phyloP scores from a whole-genome alignment of 2,329 filamentous ascomycete genomes.

The Fusarium marasasianum region DNA sequence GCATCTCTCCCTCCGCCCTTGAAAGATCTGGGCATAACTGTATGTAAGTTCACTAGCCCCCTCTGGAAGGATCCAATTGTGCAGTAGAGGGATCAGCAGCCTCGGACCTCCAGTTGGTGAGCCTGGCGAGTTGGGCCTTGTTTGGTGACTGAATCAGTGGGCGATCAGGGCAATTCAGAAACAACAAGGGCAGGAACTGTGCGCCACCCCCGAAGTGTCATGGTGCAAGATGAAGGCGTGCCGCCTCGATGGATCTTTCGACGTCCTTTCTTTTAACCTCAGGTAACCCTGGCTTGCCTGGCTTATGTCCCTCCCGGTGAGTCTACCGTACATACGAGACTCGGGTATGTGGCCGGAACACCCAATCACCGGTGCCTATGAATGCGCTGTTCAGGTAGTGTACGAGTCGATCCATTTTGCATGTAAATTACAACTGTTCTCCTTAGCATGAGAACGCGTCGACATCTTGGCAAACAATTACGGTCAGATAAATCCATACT shows the following conservation, averaged over 20 bases:
- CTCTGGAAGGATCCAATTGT: conserved; percentile 12
- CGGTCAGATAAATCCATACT: background rate
- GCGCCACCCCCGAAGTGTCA: conserved; percentile 34
- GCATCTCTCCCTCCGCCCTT: conserved; percentile 11
- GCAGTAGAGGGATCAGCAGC: conserved; percentile 24
- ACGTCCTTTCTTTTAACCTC: background rate
- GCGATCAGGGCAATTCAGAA: too few species aligned
- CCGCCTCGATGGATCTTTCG: conserved; percentile 22
- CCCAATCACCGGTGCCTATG: conserved; percentile 8
- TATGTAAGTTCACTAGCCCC: conserved; percentile 18
- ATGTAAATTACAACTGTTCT: conserved; percentile 1
- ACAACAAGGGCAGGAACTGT: conserved; percentile 17
- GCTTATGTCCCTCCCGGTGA: conserved; percentile 9
- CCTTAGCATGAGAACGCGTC: conserved; percentile 6
- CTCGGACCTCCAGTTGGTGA: conserved; percentile 10
- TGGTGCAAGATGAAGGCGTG: conserved; percentile 14
- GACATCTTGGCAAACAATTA: conserved; percentile 3
- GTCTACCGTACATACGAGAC: background rate
- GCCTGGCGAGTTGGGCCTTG: conserved; percentile 8
- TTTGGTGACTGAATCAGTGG: background rate
- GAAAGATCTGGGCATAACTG: conserved; percentile 18
- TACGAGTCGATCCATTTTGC: conserved; percentile 24
- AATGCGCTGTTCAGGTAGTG: conserved; percentile 9
- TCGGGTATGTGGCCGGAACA: background rate
- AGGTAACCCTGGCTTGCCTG: background rate